Evolutionary conservation across 2,329 filamentous ascomycete species (phyloP), one percentile per base, ranked within the genome.

Genomic region (Byssoonygena ceratinophila): DNA sequence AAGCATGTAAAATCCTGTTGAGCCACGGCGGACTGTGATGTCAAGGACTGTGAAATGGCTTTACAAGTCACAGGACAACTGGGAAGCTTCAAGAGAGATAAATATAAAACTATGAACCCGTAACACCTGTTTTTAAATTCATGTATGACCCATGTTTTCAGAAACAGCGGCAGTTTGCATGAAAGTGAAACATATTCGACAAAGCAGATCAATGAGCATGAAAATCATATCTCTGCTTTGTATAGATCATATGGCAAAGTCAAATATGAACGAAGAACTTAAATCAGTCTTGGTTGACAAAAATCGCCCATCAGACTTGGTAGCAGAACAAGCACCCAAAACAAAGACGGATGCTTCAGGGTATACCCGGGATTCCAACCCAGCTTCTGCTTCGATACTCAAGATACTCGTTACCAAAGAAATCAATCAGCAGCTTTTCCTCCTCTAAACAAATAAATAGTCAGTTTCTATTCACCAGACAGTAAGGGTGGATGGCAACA

Each of bases 331-430:
- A 40, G 9, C 4, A n/a, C n/a, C n/a, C n/a, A n/a, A n/a, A n/a
- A n/a, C n/a, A n/a, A n/a, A n/a, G n/a, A n/a, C n/a, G n/a, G 22
- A 34, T 8, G 9, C 5, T 49, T 66, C 57, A 75, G 44, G 56
- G 59, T 51, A 91, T 82, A 56, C 94, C 86, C 0, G 91, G 92
- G 61, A 98, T 94, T 64, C 81, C 81, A 7, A 89, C 87, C 40
- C 78, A 75, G 3, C 90, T 90, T 53, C 74, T 76, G 63, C 77
- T 76, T 60, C 78, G 78, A 65, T 94, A 98, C 16, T 79, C 68
- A 18, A 81, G 69, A 66, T 97, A 98, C 46, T 94, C 84, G 6
- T 84, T 74, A 0, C 84, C 85, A 66, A 97, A 98, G 70, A 97
- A 96, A 12, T 76, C 72, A 6, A 91, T 71, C 47, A 98, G 72